A percentile compares a stretch with the other conserved stretches of the same genome.
Evolutionary conservation across 2,329 filamentous ascomycete genomes (phyloP).

Genomic region (Colletotrichum cuscutae): DNA sequence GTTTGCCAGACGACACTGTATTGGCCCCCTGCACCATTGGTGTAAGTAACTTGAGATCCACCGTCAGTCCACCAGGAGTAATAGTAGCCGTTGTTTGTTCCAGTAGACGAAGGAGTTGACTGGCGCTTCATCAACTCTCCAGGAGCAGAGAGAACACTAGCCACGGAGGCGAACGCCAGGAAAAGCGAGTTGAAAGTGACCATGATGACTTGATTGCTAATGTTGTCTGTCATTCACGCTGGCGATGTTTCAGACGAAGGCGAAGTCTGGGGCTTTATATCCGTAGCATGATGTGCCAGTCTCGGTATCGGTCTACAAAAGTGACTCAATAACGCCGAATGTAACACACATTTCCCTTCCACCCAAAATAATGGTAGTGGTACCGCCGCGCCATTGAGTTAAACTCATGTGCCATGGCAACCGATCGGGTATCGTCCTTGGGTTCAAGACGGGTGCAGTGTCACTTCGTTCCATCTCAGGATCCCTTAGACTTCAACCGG

Average conservation of each 20-base stretch:
- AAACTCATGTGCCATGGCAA: background rate
- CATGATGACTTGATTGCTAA: constrained; percentile 1
- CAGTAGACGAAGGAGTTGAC: constrained; percentile 48
- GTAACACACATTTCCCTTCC: background rate
- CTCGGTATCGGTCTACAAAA: background rate
- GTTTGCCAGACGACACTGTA: constrained; percentile 58
- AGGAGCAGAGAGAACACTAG: constrained; percentile 4
- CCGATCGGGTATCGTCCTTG: background rate
- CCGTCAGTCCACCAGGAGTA: constrained; percentile 62
- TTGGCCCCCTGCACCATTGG: constrained; percentile 52
- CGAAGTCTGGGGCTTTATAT: background rate
- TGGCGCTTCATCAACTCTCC: constrained; percentile 22
- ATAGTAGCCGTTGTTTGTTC: constrained; percentile 54
- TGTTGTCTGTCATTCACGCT: too few species aligned
- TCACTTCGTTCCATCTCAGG: background rate
- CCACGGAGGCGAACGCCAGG: background rate
- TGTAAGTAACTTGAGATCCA: constrained; percentile 52
- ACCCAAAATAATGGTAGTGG: background rate
- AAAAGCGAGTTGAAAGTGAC: constrained; percentile 14
- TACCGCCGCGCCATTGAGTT: background rate
- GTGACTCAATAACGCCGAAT: background rate
- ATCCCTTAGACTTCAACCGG: background rate
- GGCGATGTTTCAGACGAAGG: background rate
- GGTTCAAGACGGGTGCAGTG: background rate
- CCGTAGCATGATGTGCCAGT: background rate